A percentile compares a stretch with the other conserved stretches of the same genome.
Conservation (phyloP, 441 rosid genomes). For the Oxalis stricta region DNA sequence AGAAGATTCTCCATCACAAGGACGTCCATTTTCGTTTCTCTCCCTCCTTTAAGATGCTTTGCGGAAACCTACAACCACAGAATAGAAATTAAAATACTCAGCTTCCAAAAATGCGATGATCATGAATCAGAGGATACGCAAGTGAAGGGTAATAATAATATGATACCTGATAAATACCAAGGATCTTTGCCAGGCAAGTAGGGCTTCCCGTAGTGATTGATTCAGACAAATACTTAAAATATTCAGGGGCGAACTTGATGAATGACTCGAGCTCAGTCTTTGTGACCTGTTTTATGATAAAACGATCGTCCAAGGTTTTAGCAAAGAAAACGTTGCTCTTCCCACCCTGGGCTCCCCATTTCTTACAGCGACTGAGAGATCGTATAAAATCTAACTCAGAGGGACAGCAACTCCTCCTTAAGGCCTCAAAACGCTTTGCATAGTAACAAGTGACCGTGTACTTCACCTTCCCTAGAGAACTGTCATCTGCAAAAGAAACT, state of each 20-base stretch:
- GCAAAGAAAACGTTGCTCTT: slow-evolving; percentile 80
- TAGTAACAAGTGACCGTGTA: slow-evolving; percentile 55
- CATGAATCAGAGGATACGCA: no score
- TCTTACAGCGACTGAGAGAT: slow-evolving; percentile 70
- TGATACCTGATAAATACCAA: slow-evolving; percentile 72
- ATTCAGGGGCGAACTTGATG: slow-evolving; percentile 53
- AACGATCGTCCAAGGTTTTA: slow-evolving; percentile 63
- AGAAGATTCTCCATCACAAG: slow-evolving; percentile 80
- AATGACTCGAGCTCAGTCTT: slow-evolving; percentile 72
- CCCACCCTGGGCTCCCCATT: slow-evolving; percentile 82
- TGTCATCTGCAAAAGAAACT: slow-evolving; percentile 45
- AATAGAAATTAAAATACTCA: no score
- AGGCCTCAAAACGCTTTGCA: slow-evolving; percentile 59
- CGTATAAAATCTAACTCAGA: slow-evolving; percentile 54
- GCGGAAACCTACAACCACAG: slow-evolving; percentile 34
- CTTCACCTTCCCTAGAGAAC: slow-evolving; percentile 48
- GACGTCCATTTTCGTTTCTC: slow-evolving; percentile 58
- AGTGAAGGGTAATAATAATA: no score
- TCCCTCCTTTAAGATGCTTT: slow-evolving; percentile 58
- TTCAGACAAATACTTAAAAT: slow-evolving; percentile 51
- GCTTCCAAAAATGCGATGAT: slow-evolving; percentile 2
- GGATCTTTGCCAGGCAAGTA: slow-evolving; percentile 61
- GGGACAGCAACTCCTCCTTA: slow-evolving; percentile 61
- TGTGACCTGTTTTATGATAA: slow-evolving; percentile 64
- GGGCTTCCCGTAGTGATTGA: slow-evolving; percentile 49